Conservation (phyloP, 108 stramenopile genomes). For the Craspedostauros australis region DNA sequence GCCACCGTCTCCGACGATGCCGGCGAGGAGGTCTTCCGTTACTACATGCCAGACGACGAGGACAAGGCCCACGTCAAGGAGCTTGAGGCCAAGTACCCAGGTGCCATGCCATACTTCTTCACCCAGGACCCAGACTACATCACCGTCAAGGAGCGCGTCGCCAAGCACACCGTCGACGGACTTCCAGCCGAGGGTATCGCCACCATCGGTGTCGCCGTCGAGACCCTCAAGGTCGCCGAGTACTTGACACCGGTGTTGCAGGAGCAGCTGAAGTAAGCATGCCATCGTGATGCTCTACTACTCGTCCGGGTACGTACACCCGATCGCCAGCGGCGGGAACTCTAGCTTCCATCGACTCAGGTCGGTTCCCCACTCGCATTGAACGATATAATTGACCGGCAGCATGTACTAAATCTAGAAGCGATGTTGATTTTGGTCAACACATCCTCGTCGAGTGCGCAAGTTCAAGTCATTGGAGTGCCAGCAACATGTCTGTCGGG, state of each 20-base stretch:
- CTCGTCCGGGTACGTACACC: too few relatives aligned
- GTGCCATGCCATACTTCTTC: slow-evolving; percentile 94
- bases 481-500: too few relatives aligned
- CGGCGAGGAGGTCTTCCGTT: slow-evolving; percentile 79
- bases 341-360: too few relatives aligned
- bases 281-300: too few relatives aligned
- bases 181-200: slow-evolving; percentile 78
- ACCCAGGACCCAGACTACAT: slow-evolving; percentile 93
- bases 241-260: slow-evolving; percentile 71
- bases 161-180: slow-evolving; percentile 63
- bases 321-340: too few relatives aligned
- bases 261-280: slow-evolving; percentile 51
- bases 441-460: too few relatives aligned
- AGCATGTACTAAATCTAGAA: too few relatives aligned
- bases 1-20: slow-evolving; percentile 61
- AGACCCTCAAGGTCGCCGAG: slow-evolving; percentile 85
- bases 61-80: slow-evolving; percentile 74
- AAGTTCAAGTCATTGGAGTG: too few relatives aligned
- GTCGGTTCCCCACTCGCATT: too few relatives aligned
- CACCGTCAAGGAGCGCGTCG: slow-evolving; percentile 89
- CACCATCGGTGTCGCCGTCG: slow-evolving; percentile 86
- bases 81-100: slow-evolving; percentile 79
- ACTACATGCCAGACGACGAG: slow-evolving; percentile 90
- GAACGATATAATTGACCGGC: too few relatives aligned
- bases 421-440: too few relatives aligned